Conservation (phyloP, 163 green algal species). For the Chlorella variabilis region DNA sequence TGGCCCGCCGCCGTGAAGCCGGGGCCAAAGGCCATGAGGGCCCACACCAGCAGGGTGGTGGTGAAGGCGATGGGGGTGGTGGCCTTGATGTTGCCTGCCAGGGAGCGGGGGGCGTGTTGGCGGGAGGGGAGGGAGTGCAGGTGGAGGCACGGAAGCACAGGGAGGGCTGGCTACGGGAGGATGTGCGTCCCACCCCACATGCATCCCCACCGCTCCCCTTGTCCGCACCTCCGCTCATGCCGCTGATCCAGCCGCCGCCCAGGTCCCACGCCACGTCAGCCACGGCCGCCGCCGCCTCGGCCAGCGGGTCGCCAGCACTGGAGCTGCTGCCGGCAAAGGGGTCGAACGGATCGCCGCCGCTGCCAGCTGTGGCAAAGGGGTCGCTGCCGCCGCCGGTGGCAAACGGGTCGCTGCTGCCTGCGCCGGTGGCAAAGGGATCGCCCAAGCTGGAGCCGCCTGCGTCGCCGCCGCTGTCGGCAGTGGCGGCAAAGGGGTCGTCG, state of each 20-base stretch:
- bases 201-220: background rate
- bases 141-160: background rate
- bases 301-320: background rate
- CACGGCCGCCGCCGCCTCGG: background rate
- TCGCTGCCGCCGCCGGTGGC: slow-evolving; percentile 15
- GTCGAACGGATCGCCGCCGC: background rate
- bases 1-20: slow-evolving; percentile 35
- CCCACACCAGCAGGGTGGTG: slow-evolving; percentile 74
- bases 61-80: slow-evolving; percentile 78
- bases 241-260: slow-evolving; percentile 60
- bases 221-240: slow-evolving; percentile 50
- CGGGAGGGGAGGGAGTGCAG: no score
- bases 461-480: background rate
- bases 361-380: slow-evolving; percentile 37
- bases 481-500: slow-evolving; percentile 28
- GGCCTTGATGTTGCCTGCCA: slow-evolving; percentile 82
- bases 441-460: background rate
- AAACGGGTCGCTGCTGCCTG: slow-evolving; percentile 25
- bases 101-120: no score
- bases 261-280: slow-evolving; percentile 52
- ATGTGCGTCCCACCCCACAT: no score
- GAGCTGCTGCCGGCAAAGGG: background rate
- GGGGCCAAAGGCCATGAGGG: slow-evolving; percentile 63
- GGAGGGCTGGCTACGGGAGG: no score
- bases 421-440: slow-evolving; percentile 21